These are phyloP conservation scores for Populus hybrid DNA, from an alignment of 441 rosid genomes.

Conservation along the genomic window DNA sequence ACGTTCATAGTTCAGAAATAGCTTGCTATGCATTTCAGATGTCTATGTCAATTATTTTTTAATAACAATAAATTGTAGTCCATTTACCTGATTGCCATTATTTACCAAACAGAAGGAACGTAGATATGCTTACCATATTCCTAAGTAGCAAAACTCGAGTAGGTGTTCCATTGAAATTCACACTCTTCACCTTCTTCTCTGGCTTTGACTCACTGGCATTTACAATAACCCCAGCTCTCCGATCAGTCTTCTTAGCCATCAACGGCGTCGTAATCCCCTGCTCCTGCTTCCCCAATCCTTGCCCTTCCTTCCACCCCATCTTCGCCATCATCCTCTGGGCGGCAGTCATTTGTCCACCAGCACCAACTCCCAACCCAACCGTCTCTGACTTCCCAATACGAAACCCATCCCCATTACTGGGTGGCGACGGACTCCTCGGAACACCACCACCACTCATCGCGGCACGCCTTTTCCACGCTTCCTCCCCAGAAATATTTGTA, in stretches of 20 bases:
- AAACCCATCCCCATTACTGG: constrained; percentile 53
- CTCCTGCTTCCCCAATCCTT: constrained; percentile 92
- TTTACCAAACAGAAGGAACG: neutral
- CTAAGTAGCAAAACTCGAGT: constrained; percentile 82
- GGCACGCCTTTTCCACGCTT: constrained; percentile 91
- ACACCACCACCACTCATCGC: constrained; percentile 64
- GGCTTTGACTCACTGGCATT: constrained; percentile 58
- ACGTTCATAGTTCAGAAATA: neutral
- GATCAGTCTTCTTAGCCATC: constrained; percentile 95
- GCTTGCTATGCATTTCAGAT: neutral
- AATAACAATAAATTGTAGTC: neutral
- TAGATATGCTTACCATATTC: constrained; percentile 65
- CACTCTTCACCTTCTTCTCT: constrained; percentile 84
- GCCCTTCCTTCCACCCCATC: constrained; percentile 99
- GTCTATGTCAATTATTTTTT: neutral
- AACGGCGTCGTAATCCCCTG: constrained; percentile 96
- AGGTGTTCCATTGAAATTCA: constrained; percentile 72
- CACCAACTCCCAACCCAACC: constrained; percentile 47
- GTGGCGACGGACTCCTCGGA: constrained; percentile 74
- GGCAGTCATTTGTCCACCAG: constrained; percentile 87
- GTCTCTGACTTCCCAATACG: constrained; percentile 83
- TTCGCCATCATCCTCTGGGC: constrained; percentile 99
- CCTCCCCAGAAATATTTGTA: constrained; percentile 81
- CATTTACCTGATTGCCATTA: neutral
- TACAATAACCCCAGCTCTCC: constrained; percentile 97